Base-by-base conservation (phyloP, 1,139 yeast species). In the Lodderomyces theae region DNA sequence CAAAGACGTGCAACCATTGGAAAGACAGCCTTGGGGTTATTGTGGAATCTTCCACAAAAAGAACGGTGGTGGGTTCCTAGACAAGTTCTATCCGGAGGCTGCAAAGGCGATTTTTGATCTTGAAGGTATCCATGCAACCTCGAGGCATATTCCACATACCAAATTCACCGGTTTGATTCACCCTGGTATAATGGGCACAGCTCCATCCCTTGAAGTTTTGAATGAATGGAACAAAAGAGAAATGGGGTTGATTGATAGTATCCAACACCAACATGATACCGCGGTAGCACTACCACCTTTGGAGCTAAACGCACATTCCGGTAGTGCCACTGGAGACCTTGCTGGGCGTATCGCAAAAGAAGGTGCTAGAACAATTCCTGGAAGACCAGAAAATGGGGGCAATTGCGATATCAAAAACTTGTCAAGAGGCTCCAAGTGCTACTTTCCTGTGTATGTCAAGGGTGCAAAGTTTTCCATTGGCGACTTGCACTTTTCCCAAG, bases 11-110 rank as follows among this genome's bases (percentile, higher is more conserved):
- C 79, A 74, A 50, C 79, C 79, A 2, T 54, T 73, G 37, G 76
- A 72, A 40, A 60, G 73, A 49, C 76, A 66, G 44, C 77, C 78
- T 5, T 73, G 79, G 79, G 79, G 79, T 2, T 73, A 73, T 50
- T 64, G 71, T 48, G 78, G 77, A 11, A 54, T 72, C 2, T 74
- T 74, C 49, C 70, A 69, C 42, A 69, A 64, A 47, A 61, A 59
- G 38, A 73, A 74, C 45, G 79, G 79, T 3, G 79, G 79, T 9
- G 77, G 79, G 5, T 72, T 73, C 46, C 57, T 73, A 30, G 77
- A 72, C 45, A 58, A 58, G 39, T 69, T 65, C 47, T 73, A 72
- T 50, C 79, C 79, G 2, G 66, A 69, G 39, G 70, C 74, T 16
- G 77, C 78, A 5, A 74, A 73, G 48, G 77, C 79, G 2, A 63